Evolutionary conservation across 1,284 basidiomycete genomes (phyloP).

Genomic region (Microbotryum silenes-acaulis): DNA sequence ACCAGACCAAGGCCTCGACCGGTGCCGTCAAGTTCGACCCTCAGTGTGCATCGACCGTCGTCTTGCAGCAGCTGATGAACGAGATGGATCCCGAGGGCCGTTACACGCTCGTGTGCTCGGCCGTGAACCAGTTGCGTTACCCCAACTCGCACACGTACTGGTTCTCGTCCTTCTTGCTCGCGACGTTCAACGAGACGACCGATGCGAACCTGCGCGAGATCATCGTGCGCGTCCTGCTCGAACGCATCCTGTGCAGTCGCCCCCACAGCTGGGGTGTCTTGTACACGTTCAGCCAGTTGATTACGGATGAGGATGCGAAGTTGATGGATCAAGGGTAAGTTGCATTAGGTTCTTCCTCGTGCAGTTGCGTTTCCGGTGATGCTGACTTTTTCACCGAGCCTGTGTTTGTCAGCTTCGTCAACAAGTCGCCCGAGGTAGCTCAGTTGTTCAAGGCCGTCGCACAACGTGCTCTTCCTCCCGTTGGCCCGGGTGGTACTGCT

Average conservation of each 20-base stretch:
- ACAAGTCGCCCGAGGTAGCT: constrained; percentile 2
- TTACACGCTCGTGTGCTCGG: constrained; percentile 75
- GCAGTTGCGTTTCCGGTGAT: neutral
- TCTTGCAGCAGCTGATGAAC: constrained; percentile 69
- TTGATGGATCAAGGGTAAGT: constrained; percentile 1
- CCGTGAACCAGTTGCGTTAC: constrained; percentile 79
- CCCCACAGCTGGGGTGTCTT: constrained; percentile 97
- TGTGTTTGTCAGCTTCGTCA: neutral
- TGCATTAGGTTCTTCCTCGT: neutral
- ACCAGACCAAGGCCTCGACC: constrained; percentile 69
- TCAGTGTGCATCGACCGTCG: constrained; percentile 69
- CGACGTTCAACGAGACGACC: constrained; percentile 70
- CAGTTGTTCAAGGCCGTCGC: neutral
- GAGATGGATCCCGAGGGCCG: constrained; percentile 89
- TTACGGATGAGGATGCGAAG: constrained; percentile 57
- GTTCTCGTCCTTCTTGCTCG: constrained; percentile 81
- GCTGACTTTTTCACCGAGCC: neutral
- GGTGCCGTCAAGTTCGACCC: constrained; percentile 70
- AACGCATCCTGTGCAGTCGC: constrained; percentile 84
- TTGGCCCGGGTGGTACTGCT: too few relatives aligned
- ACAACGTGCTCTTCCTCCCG: too few relatives aligned
- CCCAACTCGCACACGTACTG: constrained; percentile 60
- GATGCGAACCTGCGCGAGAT: constrained; percentile 75
- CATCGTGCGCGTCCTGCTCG: constrained; percentile 78
- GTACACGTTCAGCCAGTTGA: constrained; percentile 84